These are phyloP conservation scores for Acaromyces ingoldii DNA, from an alignment of 1,284 basidiomycete genomes.

Conservation along the genomic window DNA sequence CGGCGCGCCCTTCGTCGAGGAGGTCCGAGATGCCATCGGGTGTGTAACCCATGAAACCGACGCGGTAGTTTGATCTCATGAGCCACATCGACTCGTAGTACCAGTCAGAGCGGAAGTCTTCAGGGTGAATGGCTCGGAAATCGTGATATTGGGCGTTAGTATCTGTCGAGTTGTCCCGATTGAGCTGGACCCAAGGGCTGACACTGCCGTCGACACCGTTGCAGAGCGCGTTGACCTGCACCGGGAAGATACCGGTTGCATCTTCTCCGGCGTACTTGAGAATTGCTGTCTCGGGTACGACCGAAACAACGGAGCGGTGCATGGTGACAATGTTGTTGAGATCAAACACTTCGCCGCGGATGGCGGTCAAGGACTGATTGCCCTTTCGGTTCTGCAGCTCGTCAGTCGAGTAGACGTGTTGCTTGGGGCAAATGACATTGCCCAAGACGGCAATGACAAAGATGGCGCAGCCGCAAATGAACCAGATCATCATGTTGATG, in stretches of 20 bases:
- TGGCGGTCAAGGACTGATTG: slow-evolving; percentile 69
- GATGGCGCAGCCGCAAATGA: slow-evolving; percentile 76
- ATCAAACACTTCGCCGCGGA: slow-evolving; percentile 91
- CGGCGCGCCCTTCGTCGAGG: slow-evolving; percentile 63
- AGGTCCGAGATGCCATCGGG: slow-evolving; percentile 66
- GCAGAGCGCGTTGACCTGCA: slow-evolving; percentile 93
- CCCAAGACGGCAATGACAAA: slow-evolving; percentile 91
- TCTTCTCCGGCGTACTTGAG: slow-evolving; percentile 76
- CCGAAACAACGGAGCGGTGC: slow-evolving; percentile 67
- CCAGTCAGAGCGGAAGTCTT: slow-evolving; percentile 92
- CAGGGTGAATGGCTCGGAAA: slow-evolving; percentile 68
- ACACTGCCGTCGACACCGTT: slow-evolving; percentile 75
- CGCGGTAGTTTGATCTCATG: slow-evolving; percentile 78
- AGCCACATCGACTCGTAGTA: slow-evolving; percentile 72
- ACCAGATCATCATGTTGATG: slow-evolving; percentile 88
- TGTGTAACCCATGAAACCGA: slow-evolving; percentile 84
- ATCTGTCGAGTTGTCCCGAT: slow-evolving; percentile 74
- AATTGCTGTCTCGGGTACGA: slow-evolving; percentile 70
- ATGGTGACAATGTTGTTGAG: slow-evolving; percentile 53
- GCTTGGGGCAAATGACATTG: slow-evolving; percentile 82
- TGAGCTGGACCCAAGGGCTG: slow-evolving; percentile 76
- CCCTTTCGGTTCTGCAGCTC: slow-evolving; percentile 72
- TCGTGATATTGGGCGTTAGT: slow-evolving; percentile 78
- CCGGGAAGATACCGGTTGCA: slow-evolving; percentile 79
- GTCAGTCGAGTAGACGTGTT: slow-evolving; percentile 76